Conservation (phyloP, 306 rosid species). For the Quercus wislizeni region DNA sequence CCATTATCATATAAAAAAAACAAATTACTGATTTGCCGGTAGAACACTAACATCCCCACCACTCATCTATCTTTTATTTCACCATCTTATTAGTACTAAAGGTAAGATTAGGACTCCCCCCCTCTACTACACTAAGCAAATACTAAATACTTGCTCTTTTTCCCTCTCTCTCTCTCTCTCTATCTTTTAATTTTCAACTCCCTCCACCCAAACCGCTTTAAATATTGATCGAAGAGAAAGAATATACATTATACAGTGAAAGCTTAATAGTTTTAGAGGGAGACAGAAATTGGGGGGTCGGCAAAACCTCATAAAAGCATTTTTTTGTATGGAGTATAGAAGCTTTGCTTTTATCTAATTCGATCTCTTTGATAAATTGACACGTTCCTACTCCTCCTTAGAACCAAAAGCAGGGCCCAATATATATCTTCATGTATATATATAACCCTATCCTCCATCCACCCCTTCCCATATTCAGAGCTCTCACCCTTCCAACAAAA, state of each 20-base stretch:
- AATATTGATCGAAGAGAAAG: background rate
- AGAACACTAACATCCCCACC: conserved; percentile 29
- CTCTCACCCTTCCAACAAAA: conserved; percentile 19
- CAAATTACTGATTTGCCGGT: conserved; percentile 35
- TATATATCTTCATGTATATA: conserved; percentile 38
- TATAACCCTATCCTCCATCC: conserved; percentile 48
- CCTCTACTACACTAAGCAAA: conserved; percentile 26
- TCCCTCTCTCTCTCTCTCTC: background rate
- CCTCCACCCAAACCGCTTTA: conserved; percentile 14
- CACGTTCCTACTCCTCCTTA: conserved; percentile 34
- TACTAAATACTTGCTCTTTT: background rate
- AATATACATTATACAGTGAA: background rate
- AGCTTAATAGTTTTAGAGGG: background rate
- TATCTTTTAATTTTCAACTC: conserved; percentile 2
- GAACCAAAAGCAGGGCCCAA: conserved; percentile 28
- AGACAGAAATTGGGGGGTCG: background rate
- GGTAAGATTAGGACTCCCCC: conserved; percentile 35
- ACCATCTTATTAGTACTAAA: background rate
- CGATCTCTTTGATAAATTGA: conserved; percentile 26
- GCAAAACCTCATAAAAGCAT: conserved; percentile 17
- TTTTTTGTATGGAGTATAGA: conserved; percentile 3
- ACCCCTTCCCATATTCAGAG: conserved; percentile 35
- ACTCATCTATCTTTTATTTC: conserved; percentile 22
- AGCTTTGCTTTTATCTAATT: conserved; percentile 15
- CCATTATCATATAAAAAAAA: conserved; percentile 16